Conservation (phyloP, 306 rosid genomes). For the Betula pendula region DNA sequence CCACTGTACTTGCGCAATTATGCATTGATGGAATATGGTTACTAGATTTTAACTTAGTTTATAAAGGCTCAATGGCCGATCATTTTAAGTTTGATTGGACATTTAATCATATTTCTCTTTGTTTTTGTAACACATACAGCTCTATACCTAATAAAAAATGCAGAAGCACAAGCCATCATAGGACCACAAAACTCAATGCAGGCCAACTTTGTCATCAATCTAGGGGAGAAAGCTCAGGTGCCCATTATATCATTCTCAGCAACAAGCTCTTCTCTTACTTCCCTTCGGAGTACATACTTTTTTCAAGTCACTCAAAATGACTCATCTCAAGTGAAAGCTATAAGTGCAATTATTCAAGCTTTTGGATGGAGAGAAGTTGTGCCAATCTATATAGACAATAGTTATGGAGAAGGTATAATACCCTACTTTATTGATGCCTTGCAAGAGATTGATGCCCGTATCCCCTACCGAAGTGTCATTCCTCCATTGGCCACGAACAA, state of each 20-base stretch:
- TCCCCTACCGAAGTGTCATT: slow-evolving; percentile 29
- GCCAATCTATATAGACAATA: slow-evolving; percentile 24
- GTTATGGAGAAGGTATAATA: slow-evolving; percentile 26
- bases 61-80: too few species aligned
- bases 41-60: too few species aligned
- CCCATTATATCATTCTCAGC: slow-evolving; percentile 45
- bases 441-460: slow-evolving; percentile 19
- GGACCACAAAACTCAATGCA: slow-evolving; percentile 38
- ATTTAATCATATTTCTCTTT: too few species aligned
- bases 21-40: too few species aligned
- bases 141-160: too few species aligned
- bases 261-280: slow-evolving; percentile 31
- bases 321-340: slow-evolving; percentile 32
- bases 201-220: slow-evolving; percentile 30
- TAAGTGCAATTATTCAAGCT: slow-evolving; percentile 24
- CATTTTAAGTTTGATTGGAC: too few species aligned
- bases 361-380: slow-evolving; percentile 42
- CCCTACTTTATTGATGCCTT: slow-evolving; percentile 28
- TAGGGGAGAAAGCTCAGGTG: slow-evolving; percentile 35
- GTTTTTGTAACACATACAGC: too few species aligned
- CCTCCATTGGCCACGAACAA: slow-evolving; percentile 18
- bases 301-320: slow-evolving; percentile 29
- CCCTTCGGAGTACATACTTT: slow-evolving; percentile 29
- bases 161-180: slow-evolving; percentile 38
- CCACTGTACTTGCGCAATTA: too few species aligned